Base-by-base conservation (phyloP, 108 stramenopile species). In the Poteriospumella lacustris region DNA sequence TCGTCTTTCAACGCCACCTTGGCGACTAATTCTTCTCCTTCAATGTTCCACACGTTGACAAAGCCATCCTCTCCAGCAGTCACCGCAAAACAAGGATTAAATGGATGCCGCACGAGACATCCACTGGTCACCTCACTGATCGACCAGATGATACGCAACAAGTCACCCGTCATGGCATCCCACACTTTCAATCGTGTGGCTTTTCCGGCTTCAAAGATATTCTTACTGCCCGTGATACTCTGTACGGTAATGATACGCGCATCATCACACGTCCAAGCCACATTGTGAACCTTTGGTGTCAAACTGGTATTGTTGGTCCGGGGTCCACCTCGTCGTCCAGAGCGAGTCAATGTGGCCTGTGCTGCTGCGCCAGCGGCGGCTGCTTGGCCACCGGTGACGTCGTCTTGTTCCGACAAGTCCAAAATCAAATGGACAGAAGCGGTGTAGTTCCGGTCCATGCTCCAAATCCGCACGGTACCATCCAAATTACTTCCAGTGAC, bases 231-330 rank as follows among this genome's bases (percentile, higher is more conserved):
- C 67, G 39, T 67, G 24, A 34, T 26, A 42, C 78, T 79, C 31
- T 84, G 81, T 26, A 78, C 79, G 36, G 81, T 82, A 2, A 84
- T 58, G 39, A 84, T 42, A 24, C 58, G 36, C 40, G 43, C 68
- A 43, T 84, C 83, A 75, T 84, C 79, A 40, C 77, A 78, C 12
- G 78, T 82, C 83, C 83, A 84, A 38, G 38, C 39, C 5, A 76
- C 83, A 42, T 82, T 79, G 69, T 82, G 75, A 0, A 84, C 70
- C 36, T 73, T n/a, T 26, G 42, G 38, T 42, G 43, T 12, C 5
- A 5, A 42, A 15, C 26, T 52, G 5, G 31, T 12, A 42, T 31
- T 3, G n/a, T n/a, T n/a, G n/a, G n/a, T n/a, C n/a, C n/a, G n/a
- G n/a, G n/a, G n/a, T n/a, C n/a, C n/a, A n/a, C n/a, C n/a, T n/a